A percentile compares a stretch with the other conserved stretches of the same genome.
Conservation (phyloP, 1,284 basidiomycete species). For the Sanghuangporus baumii region DNA sequence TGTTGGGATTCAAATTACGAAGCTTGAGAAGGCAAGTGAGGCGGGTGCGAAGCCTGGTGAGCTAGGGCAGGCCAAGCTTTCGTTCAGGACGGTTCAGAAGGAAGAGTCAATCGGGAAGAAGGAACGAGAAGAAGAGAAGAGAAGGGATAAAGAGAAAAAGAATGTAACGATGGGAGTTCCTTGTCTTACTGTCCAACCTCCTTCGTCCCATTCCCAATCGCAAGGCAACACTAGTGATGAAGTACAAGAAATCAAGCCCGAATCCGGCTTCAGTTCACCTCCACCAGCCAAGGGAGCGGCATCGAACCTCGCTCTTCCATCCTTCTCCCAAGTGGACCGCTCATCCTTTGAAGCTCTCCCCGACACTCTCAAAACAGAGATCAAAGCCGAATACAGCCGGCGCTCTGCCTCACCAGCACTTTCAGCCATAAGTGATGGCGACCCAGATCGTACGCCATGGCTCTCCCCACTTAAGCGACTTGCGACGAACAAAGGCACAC, state of each 20-base stretch:
- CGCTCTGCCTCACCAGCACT: conserved; percentile 44
- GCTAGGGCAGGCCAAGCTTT: conserved; percentile 47
- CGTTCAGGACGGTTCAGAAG: conserved; percentile 39
- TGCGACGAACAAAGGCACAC: conserved; percentile 17
- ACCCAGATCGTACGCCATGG: background rate
- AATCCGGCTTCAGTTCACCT: background rate
- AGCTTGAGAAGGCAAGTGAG: conserved; percentile 54
- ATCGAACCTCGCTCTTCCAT: conserved; percentile 43
- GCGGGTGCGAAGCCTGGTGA: conserved; percentile 23
- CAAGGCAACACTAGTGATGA: conserved; percentile 14
- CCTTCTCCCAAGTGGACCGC: conserved; percentile 71
- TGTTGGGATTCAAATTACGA: conserved; percentile 89
- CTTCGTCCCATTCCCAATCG: conserved; percentile 31
- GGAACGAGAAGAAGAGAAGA: conserved; percentile 2
- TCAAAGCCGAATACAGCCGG: conserved; percentile 60
- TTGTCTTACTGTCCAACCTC: conserved; percentile 26
- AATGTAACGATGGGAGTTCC: conserved; percentile 22
- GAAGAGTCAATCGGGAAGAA: background rate
- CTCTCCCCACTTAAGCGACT: conserved; percentile 4
- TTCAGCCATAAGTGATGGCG: conserved; percentile 11
- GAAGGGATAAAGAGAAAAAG: background rate
- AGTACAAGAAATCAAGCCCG: conserved; percentile 19
- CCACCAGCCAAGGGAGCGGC: background rate
- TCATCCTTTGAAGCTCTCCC: conserved; percentile 71
- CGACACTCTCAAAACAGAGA: conserved; percentile 60